Evolutionary conservation across 2,329 filamentous ascomycete genomes (phyloP).

Genomic region (Claviceps africana): DNA sequence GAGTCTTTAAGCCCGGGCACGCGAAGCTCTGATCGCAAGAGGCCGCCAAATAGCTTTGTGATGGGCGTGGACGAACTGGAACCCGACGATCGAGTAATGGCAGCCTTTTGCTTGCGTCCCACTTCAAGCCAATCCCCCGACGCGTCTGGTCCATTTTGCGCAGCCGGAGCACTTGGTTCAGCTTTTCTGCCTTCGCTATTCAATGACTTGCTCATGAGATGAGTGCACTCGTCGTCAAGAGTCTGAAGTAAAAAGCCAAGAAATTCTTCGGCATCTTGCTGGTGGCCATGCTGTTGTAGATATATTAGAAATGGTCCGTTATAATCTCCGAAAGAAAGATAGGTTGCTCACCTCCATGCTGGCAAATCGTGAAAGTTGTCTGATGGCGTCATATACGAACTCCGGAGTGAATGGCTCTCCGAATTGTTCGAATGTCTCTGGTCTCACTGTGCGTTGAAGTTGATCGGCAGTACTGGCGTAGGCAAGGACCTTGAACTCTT

Average conservation of each 20-base stretch:
- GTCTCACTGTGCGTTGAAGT: slow-evolving; percentile 60
- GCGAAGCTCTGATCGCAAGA: slow-evolving; percentile 76
- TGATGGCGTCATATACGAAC: slow-evolving; percentile 89
- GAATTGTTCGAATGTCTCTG: slow-evolving; percentile 73
- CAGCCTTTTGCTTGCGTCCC: slow-evolving; percentile 76
- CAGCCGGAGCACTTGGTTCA: slow-evolving; percentile 17
- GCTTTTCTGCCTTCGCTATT: slow-evolving; percentile 29
- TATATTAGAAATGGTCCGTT: neutral
- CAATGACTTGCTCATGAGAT: slow-evolving; percentile 42
- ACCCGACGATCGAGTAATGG: slow-evolving; percentile 76
- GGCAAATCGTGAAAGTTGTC: slow-evolving; percentile 72
- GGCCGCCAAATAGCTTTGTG: slow-evolving; percentile 87
- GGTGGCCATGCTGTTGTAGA: slow-evolving; percentile 63
- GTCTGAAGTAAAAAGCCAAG: slow-evolving; percentile 84
- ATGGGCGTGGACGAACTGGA: slow-evolving; percentile 64
- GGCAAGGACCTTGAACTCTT: slow-evolving; percentile 76
- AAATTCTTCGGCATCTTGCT: slow-evolving; percentile 97
- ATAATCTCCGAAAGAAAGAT: neutral
- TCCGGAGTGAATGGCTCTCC: slow-evolving; percentile 87
- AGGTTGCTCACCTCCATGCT: slow-evolving; percentile 63
- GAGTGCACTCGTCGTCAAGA: slow-evolving; percentile 80
- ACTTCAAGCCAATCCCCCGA: slow-evolving; percentile 72
- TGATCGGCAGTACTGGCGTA: slow-evolving; percentile 62
- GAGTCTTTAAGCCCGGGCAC: slow-evolving; percentile 81
- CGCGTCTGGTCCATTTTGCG: slow-evolving; percentile 18